These are phyloP conservation scores for Wickerhamiella bombiphila DNA, from an alignment of 805 yeast genomes.

Conservation along the genomic window DNA sequence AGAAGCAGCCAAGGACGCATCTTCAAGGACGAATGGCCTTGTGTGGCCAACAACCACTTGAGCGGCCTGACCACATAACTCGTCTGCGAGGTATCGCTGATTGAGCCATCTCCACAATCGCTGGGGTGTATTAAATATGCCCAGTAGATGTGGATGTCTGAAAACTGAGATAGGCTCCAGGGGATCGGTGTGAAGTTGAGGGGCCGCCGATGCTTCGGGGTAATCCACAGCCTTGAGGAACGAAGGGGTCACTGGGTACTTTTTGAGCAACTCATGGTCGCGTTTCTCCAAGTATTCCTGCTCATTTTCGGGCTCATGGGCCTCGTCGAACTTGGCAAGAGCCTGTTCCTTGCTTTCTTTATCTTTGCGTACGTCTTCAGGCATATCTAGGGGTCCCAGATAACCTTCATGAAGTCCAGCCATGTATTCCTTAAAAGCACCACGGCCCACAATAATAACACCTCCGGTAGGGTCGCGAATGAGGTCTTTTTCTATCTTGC, in stretches of 20 bases:
- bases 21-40: conserved; percentile 38
- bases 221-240: conserved; percentile 51
- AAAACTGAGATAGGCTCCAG: conserved; percentile 56
- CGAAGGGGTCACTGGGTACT: conserved; percentile 24
- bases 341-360: conserved; percentile 6
- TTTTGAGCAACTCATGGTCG: conserved; percentile 7
- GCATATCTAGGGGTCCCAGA: conserved; percentile 68
- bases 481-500: conserved; percentile 21
- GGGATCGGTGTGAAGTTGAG: conserved; percentile 35
- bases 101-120: conserved; percentile 69
- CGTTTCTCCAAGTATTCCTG: conserved; percentile 11
- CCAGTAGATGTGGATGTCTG: conserved; percentile 63
- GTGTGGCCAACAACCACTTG: conserved; percentile 38
- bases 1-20: conserved; percentile 31
- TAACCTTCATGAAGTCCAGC: conserved; percentile 89
- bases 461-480: conserved; percentile 52
- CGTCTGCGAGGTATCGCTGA: conserved; percentile 54
- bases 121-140: conserved; percentile 61
- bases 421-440: conserved; percentile 86
- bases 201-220: conserved; percentile 37
- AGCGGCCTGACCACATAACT: conserved; percentile 40
- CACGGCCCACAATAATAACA: conserved; percentile 82
- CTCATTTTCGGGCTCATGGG: conserved; percentile 10
- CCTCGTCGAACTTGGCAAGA: conserved; percentile 12
- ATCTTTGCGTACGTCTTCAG: conserved; percentile 20